phyloP scores from a whole-genome alignment of 768 basidiomycete species.

The Boletus tylopilopsis region DNA sequence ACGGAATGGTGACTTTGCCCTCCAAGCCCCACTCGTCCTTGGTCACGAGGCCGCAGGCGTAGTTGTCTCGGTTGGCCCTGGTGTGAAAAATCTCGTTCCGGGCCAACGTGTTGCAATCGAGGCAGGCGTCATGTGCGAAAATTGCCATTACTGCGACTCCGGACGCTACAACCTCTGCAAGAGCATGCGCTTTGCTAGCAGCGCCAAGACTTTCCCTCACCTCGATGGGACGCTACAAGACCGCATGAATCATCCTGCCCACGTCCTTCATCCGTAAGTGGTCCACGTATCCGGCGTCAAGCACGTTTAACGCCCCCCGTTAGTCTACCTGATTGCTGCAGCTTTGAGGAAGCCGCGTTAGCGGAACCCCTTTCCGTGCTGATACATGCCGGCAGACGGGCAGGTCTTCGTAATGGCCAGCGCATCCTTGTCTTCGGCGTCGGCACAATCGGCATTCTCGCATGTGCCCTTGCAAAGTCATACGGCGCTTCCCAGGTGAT shows the following conservation, averaged over 20 bases:
- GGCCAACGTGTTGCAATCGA: constrained; percentile 94
- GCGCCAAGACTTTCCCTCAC: constrained; percentile 90
- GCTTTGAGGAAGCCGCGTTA: constrained; percentile 79
- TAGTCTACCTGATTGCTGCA: constrained; percentile 72
- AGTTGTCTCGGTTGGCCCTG: constrained; percentile 77
- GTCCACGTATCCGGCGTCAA: background rate
- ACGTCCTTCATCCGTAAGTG: constrained; percentile 83
- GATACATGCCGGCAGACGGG: constrained; percentile 56
- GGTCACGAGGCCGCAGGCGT: constrained; percentile 93
- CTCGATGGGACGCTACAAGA: constrained; percentile 88
- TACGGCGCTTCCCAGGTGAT: constrained; percentile 69
- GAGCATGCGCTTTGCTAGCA: constrained; percentile 82
- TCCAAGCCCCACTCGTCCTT: constrained; percentile 82
- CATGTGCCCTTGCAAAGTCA: constrained; percentile 73
- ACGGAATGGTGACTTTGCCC: constrained; percentile 88
- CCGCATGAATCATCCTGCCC: constrained; percentile 84
- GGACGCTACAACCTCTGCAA: constrained; percentile 94
- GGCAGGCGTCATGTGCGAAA: constrained; percentile 84
- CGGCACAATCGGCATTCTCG: constrained; percentile 90
- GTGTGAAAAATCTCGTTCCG: constrained; percentile 56
- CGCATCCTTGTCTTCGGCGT: constrained; percentile 87
- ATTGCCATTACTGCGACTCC: constrained; percentile 62
- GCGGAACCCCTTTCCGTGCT: constrained; percentile 95
- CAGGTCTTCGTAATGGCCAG: constrained; percentile 46
- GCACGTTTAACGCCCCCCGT: constrained; percentile 11